Base-by-base conservation (phyloP, 1,284 basidiomycete genomes). In the Ustilago curta region DNA sequence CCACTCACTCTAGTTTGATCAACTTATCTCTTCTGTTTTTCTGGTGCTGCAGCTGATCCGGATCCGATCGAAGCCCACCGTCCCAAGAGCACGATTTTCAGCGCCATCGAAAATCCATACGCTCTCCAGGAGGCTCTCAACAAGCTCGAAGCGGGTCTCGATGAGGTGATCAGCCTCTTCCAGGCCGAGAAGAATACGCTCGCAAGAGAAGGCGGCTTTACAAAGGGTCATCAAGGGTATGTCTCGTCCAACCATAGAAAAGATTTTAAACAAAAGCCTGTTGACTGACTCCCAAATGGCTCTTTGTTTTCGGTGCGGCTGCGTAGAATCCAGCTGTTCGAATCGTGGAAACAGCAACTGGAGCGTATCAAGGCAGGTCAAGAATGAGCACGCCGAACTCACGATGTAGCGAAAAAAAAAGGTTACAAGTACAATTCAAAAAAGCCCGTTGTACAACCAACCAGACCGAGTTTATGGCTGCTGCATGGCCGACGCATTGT, bases 51-150 rank as follows among this genome's bases (percentile, higher is more conserved):
- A 70, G 72, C 72, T 16, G 51, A 75, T 31, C 68, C 69, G 9
- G 64, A 75, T 32, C 68, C 72, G 51, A 27, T 58, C 42, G 60
- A 68, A 49, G 55, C 59, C 0, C 66, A 70, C 50, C 66, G 59
- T 23, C 64, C 73, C 23, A 64, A 69, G 31, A 35, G 58, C 9
- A 77, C 80, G 35, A 81, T 81, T 59, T 75, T 71, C 32, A 48
- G 50, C 18, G 59, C 72, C 27, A 79, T 81, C 57, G 80, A 81
- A 54, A 81, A 81, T 56, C 78, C 80, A 4, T 80, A 80, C 50
- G 77, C 77, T 0, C 67, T 81, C 18, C 66, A 74, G 19, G 78
- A 79, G 51, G 67, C 78, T 0, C 44, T 81, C 8, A 79, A 40
- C 55, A 77, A 71, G 23, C 69, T 81, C 53, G 78, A 81, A 49